Base-by-base conservation (phyloP, 2,329 filamentous ascomycete species). In the Massarina eburnea region DNA sequence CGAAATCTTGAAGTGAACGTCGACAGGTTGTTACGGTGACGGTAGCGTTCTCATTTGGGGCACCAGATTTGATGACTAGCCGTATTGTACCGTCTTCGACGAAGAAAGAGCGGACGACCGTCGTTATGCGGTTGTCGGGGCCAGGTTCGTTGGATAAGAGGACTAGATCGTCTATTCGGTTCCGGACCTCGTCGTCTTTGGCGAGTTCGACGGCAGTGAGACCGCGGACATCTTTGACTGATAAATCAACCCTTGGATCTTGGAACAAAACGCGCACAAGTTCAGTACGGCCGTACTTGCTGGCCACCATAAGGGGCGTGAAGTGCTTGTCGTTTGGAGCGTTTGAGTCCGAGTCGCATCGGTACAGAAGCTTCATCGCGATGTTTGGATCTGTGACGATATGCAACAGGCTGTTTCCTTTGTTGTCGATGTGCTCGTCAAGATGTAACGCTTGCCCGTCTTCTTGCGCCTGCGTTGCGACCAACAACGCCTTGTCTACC, bases 101-200 rank as follows among this genome's bases (percentile, higher is more conserved):
- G 61, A 99, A 97, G 71, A 95, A 96, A 0, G 91, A 94, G 46
- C 94, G 82, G 1, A 99, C 94, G 1, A 97, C 91, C 1, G 90
- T 90, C 1, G 94, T 97, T 18, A 91, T 91, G 19, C 92, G 83
- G 3, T 86, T 86, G 56, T 95, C 90, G 8, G 80, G 77, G 9
- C 83, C 85, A 4, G 88, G 78, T 1, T 70, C 62, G 30, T 64
- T 70, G 4, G 88, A 88, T 54, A 99, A 86, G 8, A 99, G 74
- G 1, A 91, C 86, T 52, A 99, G 77, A 67, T 99, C 94, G 64
- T 99, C 94, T 52, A 99, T 96, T 58, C 89, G 86, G 71, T 97
- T 99, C 30, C 94, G 84, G 20, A 99, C 89, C 57, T 99, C 94
- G 65, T 99, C 94, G 61, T 99, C 95, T 67, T 99, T 99, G 39